Evolutionary conservation across 148 eudicot genomes (phyloP).

Genomic region (Heliamphora exappendiculata): DNA sequence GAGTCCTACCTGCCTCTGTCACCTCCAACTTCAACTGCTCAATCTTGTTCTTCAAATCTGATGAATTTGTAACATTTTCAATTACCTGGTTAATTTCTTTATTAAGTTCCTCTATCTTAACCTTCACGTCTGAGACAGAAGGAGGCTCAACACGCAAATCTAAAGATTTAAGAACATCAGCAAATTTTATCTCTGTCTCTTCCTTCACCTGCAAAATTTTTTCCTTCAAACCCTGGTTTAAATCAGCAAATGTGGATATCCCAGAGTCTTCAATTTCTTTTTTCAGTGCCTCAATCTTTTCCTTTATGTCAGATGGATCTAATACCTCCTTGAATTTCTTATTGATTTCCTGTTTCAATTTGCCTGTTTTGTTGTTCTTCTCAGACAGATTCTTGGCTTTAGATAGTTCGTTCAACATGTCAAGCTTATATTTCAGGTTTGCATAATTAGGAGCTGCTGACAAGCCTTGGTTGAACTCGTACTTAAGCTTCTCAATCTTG

Average conservation of each 20-base stretch:
- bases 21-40: conserved; percentile 46
- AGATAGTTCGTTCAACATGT: conserved; percentile 59
- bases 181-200: conserved; percentile 44
- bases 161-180: conserved; percentile 35
- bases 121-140: conserved; percentile 25
- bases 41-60: conserved; percentile 62
- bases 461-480: conserved; percentile 47
- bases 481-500: conserved; percentile 50
- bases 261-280: conserved; percentile 56
- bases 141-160: conserved; percentile 38
- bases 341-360: conserved; percentile 40
- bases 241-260: conserved; percentile 29
- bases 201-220: conserved; percentile 40
- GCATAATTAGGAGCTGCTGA: conserved; percentile 53
- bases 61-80: conserved; percentile 49
- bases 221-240: conserved; percentile 42
- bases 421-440: conserved; percentile 53
- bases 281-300: conserved; percentile 53
- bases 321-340: conserved; percentile 44
- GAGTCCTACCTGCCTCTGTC: conserved; percentile 36
- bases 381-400: conserved; percentile 45
- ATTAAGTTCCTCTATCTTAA: conserved; percentile 35
- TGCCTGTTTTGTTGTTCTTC: conserved; percentile 29
- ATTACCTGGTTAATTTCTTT: conserved; percentile 46
- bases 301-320: conserved; percentile 46